Evolutionary conservation across 768 basidiomycete species (phyloP), one percentile per base, ranked within the genome.

Genomic region (Aureoboletus auriporus): DNA sequence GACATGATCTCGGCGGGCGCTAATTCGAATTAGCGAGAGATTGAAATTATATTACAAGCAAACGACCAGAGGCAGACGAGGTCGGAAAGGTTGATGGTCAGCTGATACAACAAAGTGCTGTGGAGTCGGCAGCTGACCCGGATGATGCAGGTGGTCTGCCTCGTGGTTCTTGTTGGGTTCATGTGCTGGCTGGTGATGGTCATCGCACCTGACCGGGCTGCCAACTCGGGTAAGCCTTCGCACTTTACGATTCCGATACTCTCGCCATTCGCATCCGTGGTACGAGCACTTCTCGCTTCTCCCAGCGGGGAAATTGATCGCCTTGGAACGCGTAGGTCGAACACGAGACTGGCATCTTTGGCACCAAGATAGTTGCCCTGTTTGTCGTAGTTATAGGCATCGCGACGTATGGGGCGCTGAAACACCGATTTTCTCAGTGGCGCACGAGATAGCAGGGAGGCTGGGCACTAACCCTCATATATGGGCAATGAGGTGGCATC

Each of bases 241-340:
- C 87, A 88, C 60, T 87, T 87, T 61, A 89, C 86, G 0, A 83
- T 89, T 20, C 86, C 87, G 5, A 82, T 89, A 4, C 63, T 89
- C 14, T 89, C 87, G 0, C 87, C 86, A 0, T 89, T 89, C 56
- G 78, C 85, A 2, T 87, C 85, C 9, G 87, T 89, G 60, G 86
- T 89, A 20, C 28, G 65, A 50, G 3, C 17, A 12, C 34, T 29
- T 35, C 38, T 47, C 30, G 39, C 29, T 31, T 23, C n/a, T 40
- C 28, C 39, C 49, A 35, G 20, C 6, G 31, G 28, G 27, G 34
- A 12, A 37, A 44, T 33, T 42, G 31, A 62, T 43, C 20, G 20
- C 20, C 20, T 23, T 23, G 9, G 47, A 29, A 16, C 44, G 39
- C 12, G 10, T 30, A 89, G 87, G 77, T 86, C n/a, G 87, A 89